A percentile compares a stretch with the other conserved stretches of the same genome.
These are phyloP conservation scores for Cutaneotrichosporon cavernicola DNA, from an alignment of 1,284 basidiomycete species.

Conservation along the genomic window DNA sequence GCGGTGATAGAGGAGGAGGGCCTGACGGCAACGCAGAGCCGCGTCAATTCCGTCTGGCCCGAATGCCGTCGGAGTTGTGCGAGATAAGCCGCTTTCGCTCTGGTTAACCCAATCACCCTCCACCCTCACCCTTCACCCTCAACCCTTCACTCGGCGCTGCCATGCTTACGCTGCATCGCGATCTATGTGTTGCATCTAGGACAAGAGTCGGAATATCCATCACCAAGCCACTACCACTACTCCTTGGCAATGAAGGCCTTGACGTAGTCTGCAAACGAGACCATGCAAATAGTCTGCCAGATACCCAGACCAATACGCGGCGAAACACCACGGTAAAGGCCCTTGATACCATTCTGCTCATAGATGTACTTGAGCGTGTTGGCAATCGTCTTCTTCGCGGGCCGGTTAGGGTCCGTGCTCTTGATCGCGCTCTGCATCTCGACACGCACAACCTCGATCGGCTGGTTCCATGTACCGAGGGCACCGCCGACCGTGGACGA, in stretches of 20 bases:
- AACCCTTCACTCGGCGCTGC: no score
- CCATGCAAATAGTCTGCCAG: constrained; percentile 77
- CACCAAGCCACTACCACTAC: neutral
- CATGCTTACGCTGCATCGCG: neutral
- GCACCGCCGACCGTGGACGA: constrained; percentile 91
- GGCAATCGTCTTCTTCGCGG: constrained; percentile 81
- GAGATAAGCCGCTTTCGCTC: no score
- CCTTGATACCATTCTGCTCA: constrained; percentile 93
- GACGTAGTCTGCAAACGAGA: constrained; percentile 93
- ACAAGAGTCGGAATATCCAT: neutral
- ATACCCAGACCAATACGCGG: constrained; percentile 85
- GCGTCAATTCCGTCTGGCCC: no score
- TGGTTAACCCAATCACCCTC: no score
- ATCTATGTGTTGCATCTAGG: neutral
- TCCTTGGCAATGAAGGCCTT: constrained; percentile 16
- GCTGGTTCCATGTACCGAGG: constrained; percentile 98
- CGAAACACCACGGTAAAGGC: constrained; percentile 94
- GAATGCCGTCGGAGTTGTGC: no score
- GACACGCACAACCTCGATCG: constrained; percentile 70
- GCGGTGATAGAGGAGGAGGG: no score
- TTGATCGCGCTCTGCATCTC: constrained; percentile 99
- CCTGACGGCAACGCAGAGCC: no score
- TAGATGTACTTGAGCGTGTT: constrained; percentile 92
- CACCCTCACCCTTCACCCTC: no score
- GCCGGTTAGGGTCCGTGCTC: constrained; percentile 68